Evolutionary conservation across 2,329 filamentous ascomycete genomes (phyloP), one percentile per base, ranked within the genome.

Genomic region (Phaeosphaeria sp.): DNA sequence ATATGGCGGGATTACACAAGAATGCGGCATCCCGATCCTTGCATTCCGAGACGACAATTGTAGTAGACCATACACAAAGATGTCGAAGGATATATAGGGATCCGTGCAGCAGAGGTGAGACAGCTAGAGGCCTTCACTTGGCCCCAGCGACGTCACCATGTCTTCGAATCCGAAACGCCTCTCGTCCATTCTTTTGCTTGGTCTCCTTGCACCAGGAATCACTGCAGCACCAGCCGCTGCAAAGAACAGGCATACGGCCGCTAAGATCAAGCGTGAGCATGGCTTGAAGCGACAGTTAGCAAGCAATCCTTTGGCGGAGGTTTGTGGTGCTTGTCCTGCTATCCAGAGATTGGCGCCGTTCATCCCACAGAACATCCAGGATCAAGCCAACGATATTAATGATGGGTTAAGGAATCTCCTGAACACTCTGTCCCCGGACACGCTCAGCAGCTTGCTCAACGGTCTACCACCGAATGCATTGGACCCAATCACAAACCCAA

Each of bases 251-350:
- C 21, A 49, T 9, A 4, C 18, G 5, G 8, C 11, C 11, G 15
- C 18, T 1, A 22, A 40, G 15, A 7, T 39, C 20, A 15, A 54
- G 54, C 49, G 55, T 49, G 20, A 60, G 20, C 25, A 61, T 64
- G 50, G 59, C 60, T 6, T 55, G 52, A 56, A 59, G 44, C 61
- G 58, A 45, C 61, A 60, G 40, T 48, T 45, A 21, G 6, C 52
- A 22, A 42, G 47, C 8, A 56, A 57, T 30, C 27, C 61, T 0
- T 5, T 56, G 24, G 7, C 7, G 13, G 50, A 60, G n/a, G 59
- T 57, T 4, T 64, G 61, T 30, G 43, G 54, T n/a, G 40, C 60
- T 36, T 64, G 61, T 48, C 61, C 59, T 1, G 59, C 55, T 7
- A 51, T 64, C n/a, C 52, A 56, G n/a, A 55, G 55, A 25, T 25